Evolutionary conservation across 2,329 filamentous ascomycete genomes (phyloP), one percentile per base, ranked within the genome.

Genomic region (Epichloe coenophiala): DNA sequence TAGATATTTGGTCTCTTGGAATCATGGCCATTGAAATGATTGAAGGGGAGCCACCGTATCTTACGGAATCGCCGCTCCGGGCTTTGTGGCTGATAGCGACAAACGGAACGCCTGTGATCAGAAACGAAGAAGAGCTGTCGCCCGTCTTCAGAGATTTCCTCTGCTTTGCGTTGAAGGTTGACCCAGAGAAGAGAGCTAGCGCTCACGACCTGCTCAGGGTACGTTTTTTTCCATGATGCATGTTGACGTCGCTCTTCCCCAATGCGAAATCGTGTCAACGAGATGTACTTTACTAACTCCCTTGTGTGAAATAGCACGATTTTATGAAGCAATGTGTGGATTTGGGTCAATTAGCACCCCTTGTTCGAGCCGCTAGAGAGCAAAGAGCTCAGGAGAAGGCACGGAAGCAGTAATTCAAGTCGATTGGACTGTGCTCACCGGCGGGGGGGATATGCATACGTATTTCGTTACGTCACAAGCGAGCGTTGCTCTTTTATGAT

Each of bases 21-120:
- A 98, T 98, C 70, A 97, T 98, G 93, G 89, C 93, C 7, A 97
- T 98, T 61, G 93, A 98, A 69, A 98, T 98, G 93, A 95, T 98
- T 57, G 93, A 97, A 70, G 93, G 91, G 65, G 93, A 97, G 67
- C 93, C 93, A 12, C 93, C 93, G 23, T 98, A 97, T 65, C 75
- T 98, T 53, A 97, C 90, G 39, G 93, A 98, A 67, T 94, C 88
- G 38, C 93, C 93, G 5, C 76, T 98, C 23, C 83, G 91, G 54
- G 93, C 93, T 1, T 76, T 98, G 38, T 98, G 93, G 76, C 71
- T 98, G 59, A 98, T 98, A 65, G 93, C 93, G 49, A 97, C 93
- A 36, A 95, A 95, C 63, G 93, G 93, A 45, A 97, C 93, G 15
- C 93, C 93, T 2, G 77, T 84, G 49, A 95, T 98, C 70, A 97